These are phyloP conservation scores for Pichia sp. DNA, from an alignment of 1,139 yeast genomes.

Conservation along the genomic window DNA sequence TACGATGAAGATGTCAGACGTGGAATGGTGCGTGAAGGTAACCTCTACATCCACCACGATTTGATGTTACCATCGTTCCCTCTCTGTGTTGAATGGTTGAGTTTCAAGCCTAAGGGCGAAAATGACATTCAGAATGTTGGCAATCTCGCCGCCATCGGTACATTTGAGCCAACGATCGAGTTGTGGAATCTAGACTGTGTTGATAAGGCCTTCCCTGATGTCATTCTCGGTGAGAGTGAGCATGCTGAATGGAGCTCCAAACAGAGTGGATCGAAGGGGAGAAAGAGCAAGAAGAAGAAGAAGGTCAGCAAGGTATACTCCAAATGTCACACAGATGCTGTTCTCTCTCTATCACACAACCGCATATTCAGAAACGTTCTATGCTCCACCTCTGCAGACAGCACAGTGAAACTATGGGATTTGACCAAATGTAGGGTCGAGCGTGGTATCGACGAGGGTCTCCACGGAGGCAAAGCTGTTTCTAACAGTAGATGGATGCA, in stretches of 20 bases:
- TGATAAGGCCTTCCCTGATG: slow-evolving; percentile 92
- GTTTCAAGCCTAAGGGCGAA: slow-evolving; percentile 57
- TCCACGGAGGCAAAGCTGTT: slow-evolving; percentile 70
- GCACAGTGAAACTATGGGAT: slow-evolving; percentile 95
- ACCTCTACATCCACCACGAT: slow-evolving; percentile 92
- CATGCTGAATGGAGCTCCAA: slow-evolving; percentile 18
- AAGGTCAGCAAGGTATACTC: slow-evolving; percentile 24
- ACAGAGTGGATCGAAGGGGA: slow-evolving; percentile 16
- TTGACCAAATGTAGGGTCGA: slow-evolving; percentile 71
- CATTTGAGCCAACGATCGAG: slow-evolving; percentile 96
- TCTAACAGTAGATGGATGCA: slow-evolving; percentile 84
- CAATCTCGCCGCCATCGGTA: slow-evolving; percentile 93
- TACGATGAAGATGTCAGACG: slow-evolving; percentile 62
- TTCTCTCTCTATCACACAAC: slow-evolving; percentile 81
- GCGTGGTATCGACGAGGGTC: slow-evolving; percentile 50
- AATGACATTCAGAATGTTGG: slow-evolving; percentile 52
- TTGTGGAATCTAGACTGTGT: slow-evolving; percentile 92
- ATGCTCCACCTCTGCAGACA: slow-evolving; percentile 94
- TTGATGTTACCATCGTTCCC: slow-evolving; percentile 97
- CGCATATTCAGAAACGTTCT: slow-evolving; percentile 76
- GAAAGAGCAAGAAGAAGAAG: slow-evolving; percentile 42
- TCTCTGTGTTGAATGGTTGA: slow-evolving; percentile 91
- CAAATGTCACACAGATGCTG: slow-evolving; percentile 91
- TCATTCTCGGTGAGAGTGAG: slow-evolving; percentile 79
- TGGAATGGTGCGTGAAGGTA: slow-evolving; percentile 67